Conservation (phyloP, 345 rosid genomes). For the Boechera retrofracta region DNA sequence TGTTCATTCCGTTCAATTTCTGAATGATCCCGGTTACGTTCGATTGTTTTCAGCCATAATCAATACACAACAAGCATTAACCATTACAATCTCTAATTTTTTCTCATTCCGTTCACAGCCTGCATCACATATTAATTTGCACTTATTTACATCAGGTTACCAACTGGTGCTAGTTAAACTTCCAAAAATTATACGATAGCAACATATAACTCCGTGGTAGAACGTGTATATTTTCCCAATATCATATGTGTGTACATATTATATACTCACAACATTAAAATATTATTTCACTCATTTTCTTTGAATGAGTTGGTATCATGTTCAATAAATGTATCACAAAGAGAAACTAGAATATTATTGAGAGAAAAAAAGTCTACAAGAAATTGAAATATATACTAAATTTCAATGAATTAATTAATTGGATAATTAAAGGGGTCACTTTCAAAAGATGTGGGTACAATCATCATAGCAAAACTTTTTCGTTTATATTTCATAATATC, state of each 20-base stretch:
- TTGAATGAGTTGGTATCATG: conserved; percentile 41
- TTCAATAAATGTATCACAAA: conserved; percentile 7
- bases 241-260: neutral
- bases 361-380: neutral
- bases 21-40: too few species aligned
- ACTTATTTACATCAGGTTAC: neutral
- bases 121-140: neutral
- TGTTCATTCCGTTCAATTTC: too few species aligned
- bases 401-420: neutral
- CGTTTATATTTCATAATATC: conserved; percentile 9
- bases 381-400: neutral
- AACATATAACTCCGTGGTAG: conserved; percentile 33
- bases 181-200: neutral
- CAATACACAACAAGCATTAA: neutral
- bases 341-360: neutral
- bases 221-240: conserved; percentile 31
- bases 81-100: too few species aligned
- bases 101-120: neutral
- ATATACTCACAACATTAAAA: neutral
- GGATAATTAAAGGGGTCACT: conserved; percentile 25
- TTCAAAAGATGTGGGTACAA: conserved; percentile 44
- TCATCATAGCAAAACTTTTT: conserved; percentile 40
- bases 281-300: neutral
- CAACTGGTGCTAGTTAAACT: neutral
- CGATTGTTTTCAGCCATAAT: neutral